phyloP scores from a whole-genome alignment of 2,329 filamentous ascomycete genomes.

The Aureobasidium melanogenum region DNA sequence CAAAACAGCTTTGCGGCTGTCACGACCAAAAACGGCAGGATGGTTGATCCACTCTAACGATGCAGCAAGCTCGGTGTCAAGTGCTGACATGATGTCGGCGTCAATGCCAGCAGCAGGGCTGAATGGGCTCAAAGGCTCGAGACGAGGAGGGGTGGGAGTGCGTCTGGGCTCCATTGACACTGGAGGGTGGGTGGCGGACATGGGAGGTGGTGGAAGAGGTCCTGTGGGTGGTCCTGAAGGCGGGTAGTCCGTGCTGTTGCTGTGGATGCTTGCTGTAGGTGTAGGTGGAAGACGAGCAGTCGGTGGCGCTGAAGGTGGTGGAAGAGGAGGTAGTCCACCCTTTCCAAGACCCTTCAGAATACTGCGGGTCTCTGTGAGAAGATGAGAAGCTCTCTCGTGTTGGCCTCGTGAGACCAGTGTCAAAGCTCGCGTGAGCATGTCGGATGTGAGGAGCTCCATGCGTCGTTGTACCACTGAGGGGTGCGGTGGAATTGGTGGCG shows the following conservation, averaged over 20 bases:
- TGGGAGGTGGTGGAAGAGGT: slow-evolving; percentile 14
- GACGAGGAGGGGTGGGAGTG: slow-evolving; percentile 32
- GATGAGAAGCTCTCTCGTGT: slow-evolving; percentile 85
- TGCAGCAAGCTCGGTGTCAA: slow-evolving; percentile 84
- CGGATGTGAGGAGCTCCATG: slow-evolving; percentile 95
- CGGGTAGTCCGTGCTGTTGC: neutral
- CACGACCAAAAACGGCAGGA: slow-evolving; percentile 85
- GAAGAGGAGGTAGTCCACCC: slow-evolving; percentile 82
- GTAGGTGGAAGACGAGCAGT: slow-evolving; percentile 29
- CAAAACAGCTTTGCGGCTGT: slow-evolving; percentile 89
- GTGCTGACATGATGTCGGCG: slow-evolving; percentile 65
- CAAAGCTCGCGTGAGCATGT: slow-evolving; percentile 90
- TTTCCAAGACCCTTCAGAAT: slow-evolving; percentile 95
- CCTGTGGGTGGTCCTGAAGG: neutral
- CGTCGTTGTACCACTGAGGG: slow-evolving; percentile 90
- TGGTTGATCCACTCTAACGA: slow-evolving; percentile 97
- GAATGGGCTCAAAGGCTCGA: slow-evolving; percentile 38
- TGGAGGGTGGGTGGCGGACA: neutral
- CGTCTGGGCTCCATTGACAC: slow-evolving; percentile 18
- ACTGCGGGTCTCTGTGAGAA: slow-evolving; percentile 85
- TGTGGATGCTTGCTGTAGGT: slow-evolving; percentile 18
- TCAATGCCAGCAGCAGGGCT: slow-evolving; percentile 70
- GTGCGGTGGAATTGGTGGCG: slow-evolving; percentile 86
- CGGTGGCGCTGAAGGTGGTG: slow-evolving; percentile 35
- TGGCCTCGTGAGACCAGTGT: slow-evolving; percentile 86